These are phyloP conservation scores for Ogataea pignaliae DNA, from an alignment of 805 yeast species.

Conservation along the genomic window DNA sequence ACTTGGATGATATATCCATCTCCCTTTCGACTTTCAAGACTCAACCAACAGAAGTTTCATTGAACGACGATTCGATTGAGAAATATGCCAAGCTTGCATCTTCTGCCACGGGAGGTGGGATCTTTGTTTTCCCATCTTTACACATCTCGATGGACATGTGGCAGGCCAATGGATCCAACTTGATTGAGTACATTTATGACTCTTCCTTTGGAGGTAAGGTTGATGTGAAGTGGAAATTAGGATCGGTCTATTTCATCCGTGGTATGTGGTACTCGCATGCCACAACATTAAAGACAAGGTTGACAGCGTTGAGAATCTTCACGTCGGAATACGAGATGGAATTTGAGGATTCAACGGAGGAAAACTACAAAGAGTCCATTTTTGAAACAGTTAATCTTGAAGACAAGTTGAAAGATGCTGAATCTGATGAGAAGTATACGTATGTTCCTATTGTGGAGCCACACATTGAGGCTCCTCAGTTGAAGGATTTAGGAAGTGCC, in stretches of 20 bases:
- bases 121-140: constrained; percentile 75
- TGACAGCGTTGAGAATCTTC: constrained; percentile 34
- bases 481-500: constrained; percentile 90
- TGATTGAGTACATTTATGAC: constrained; percentile 62
- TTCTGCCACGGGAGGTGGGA: constrained; percentile 71
- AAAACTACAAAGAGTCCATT: constrained; percentile 30
- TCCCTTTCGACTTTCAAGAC: constrained; percentile 59
- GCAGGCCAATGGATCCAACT: constrained; percentile 48
- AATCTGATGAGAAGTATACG: constrained; percentile 40
- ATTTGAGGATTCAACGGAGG: constrained; percentile 29
- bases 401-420: constrained; percentile 43
- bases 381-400: constrained; percentile 33
- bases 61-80: constrained; percentile 39
- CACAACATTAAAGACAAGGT: constrained; percentile 62
- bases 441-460: constrained; percentile 73
- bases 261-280: constrained; percentile 91
- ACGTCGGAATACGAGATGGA: constrained; percentile 27
- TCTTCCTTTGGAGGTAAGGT: constrained; percentile 86
- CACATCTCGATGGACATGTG: constrained; percentile 70
- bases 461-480: constrained; percentile 79
- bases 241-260: constrained; percentile 82
- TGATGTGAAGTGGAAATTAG: constrained; percentile 90
- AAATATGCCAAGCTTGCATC: constrained; percentile 53
- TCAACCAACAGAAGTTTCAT: constrained; percentile 44
- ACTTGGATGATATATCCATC: constrained; percentile 58